phyloP scores from a whole-genome alignment of 2,329 filamentous ascomycete species.

The Thelonectria blattea region DNA sequence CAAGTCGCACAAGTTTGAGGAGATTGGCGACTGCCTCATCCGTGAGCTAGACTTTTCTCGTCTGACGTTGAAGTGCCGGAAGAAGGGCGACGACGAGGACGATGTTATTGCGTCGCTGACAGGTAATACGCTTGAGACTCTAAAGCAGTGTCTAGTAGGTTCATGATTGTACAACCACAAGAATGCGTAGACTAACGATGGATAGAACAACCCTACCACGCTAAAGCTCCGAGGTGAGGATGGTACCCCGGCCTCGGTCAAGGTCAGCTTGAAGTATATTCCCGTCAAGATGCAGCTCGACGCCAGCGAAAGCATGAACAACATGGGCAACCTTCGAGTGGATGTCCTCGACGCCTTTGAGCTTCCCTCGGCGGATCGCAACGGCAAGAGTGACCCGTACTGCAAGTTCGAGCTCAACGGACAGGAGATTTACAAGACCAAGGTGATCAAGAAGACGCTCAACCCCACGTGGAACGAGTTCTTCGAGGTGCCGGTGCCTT shows the following conservation, averaged over 20 bases:
- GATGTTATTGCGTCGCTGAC: conserved; percentile 80
- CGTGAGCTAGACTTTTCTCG: conserved; percentile 97
- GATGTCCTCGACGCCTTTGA: conserved; percentile 86
- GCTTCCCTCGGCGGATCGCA: conserved; percentile 91
- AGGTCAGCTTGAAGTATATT: conserved; percentile 92
- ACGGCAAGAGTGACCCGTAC: conserved; percentile 96
- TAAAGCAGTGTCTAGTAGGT: conserved; percentile 84
- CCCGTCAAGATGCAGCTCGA: conserved; percentile 94
- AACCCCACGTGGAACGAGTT: conserved; percentile 95
- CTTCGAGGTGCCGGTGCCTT: conserved; percentile 84
- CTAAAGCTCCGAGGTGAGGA: conserved; percentile 80
- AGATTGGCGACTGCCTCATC: conserved; percentile 94
- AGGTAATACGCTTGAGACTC: conserved; percentile 83
- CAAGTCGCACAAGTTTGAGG: conserved; percentile 77
- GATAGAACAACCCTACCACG: conserved; percentile 84
- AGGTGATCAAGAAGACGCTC: conserved; percentile 95
- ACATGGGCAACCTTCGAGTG: conserved; percentile 94
- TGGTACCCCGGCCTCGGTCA: conserved; percentile 74
- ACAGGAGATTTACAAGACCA: conserved; percentile 91
- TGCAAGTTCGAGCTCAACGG: conserved; percentile 93
- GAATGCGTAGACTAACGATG: conserved; percentile 3
- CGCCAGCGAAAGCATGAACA: conserved; percentile 96
- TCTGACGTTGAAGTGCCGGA: conserved; percentile 84
- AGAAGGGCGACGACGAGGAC: conserved; percentile 79
- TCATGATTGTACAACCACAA: neutral